Evolutionary conservation across 345 rosid species (phyloP).

Genomic region (thale cress (Arabidopsis thaliana)): TAIR10.1 NC_003070.9:2757501-2758000

Average conservation of each 20-base stretch:
- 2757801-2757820: conserved; percentile 97
- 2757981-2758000: neutral
- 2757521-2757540: conserved; percentile 21
- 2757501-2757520: conserved; percentile 90
- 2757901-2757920: conserved; percentile 95
- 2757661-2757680: conserved; percentile 84
- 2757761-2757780: conserved; percentile 14
- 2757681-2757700: conserved; percentile 58
- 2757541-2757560: conserved; percentile 13
- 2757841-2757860: conserved; percentile 94
- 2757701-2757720: conserved; percentile 15
- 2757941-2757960: conserved; percentile 87
- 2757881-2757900: conserved; percentile 99
- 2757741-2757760: conserved; percentile 6
- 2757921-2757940: conserved; percentile 99
- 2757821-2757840: conserved; percentile 98
- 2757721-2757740: neutral
- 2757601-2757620: conserved; percentile 96
- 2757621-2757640: conserved; percentile 99
- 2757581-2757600: conserved; percentile 45
- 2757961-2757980: conserved; percentile 10
- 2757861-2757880: conserved; percentile 91
- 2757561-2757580: conserved; percentile 6
- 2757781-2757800: conserved; percentile 32
- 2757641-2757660: conserved; percentile 98